phyloP scores from a whole-genome alignment of 345 rosid species.

The Bretschneidera sinensis region DNA sequence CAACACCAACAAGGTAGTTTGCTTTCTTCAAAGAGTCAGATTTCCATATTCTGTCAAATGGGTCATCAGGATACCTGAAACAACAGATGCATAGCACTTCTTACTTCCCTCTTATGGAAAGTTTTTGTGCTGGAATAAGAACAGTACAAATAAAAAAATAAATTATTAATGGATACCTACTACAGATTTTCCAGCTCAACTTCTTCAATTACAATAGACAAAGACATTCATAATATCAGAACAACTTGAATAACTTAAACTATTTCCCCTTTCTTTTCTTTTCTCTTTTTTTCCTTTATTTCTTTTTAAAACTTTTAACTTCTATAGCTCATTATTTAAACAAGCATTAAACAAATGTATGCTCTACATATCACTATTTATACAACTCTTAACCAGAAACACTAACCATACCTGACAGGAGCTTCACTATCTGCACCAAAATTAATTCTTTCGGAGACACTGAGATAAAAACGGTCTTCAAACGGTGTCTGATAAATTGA shows the following conservation, averaged over 20 bases:
- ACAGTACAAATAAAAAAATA: not conserved
- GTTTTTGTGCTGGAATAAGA: not conserved
- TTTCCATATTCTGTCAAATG: conserved; percentile 93
- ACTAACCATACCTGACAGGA: conserved; percentile 61
- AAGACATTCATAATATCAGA: not conserved
- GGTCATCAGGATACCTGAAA: conserved; percentile 91
- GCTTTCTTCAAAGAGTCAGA: conserved; percentile 77
- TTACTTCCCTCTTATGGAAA: not conserved
- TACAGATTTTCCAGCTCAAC: not conserved
- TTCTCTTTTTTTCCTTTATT: not conserved
- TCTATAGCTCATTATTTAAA: no score
- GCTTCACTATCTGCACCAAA: conserved; percentile 86
- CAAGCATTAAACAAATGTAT: no score
- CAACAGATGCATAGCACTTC: not conserved
- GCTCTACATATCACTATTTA: not conserved
- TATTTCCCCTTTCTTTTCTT: not conserved
- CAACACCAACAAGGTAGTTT: conserved; percentile 93
- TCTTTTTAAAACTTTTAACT: no score
- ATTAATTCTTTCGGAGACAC: conserved; percentile 85
- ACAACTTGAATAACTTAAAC: not conserved
- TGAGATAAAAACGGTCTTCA: conserved; percentile 68
- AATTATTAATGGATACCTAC: no score
- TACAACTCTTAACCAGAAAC: conserved; percentile 4
- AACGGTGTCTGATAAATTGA: conserved; percentile 55
- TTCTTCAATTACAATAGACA: no score